Evolutionary conservation across 306 rosid species (phyloP), one percentile per base, ranked within the genome.

Genomic region (Vigna mungo): DNA sequence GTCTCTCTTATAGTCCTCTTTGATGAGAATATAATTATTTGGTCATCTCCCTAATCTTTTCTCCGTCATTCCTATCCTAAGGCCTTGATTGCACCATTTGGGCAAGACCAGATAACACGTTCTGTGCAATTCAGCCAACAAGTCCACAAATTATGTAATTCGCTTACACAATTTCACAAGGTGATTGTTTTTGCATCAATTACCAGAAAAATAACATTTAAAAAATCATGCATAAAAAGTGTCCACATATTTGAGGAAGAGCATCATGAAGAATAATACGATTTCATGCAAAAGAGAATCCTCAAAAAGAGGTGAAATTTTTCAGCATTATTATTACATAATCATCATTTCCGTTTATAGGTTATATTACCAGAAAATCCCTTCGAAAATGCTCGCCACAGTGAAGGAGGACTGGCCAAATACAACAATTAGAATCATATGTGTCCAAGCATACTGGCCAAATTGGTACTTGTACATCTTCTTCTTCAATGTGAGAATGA

Each of bases 391-490:
- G 89, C 88, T 96, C 63, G 99, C 98, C 75, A 96, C 99, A 0
- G 97, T 90, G 87, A 96, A 92, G 73, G 99, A 88, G 51, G 99
- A 96, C 82, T 96, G 99, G 16, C 93, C 87, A 85, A 96, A 96
- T 84, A 96, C 98, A 41, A 91, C 92, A 68, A 92, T 91, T 60
- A 96, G 88, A 88, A 96, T 96, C 99, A 96, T 96, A 81, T 96
- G 97, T 13, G 99, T 96, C 99, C 99, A 96, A 67, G 99, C 98
- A 91, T 89, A 96, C 92, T 96, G 98, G 84, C 99, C 94, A 88
- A 96, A 96, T 81, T 96, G 98, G 88, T 96, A 96, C 89, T 96
- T 96, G 85, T 92, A 92, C 99, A 92, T 91, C 90, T 89, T 95
- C 96, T 92, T 96, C 86, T 96, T 96, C 72, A 96, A 80, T 34